Evolutionary conservation across 108 stramenopile genomes (phyloP).

Genomic region (Skeletonema menzelii): DNA sequence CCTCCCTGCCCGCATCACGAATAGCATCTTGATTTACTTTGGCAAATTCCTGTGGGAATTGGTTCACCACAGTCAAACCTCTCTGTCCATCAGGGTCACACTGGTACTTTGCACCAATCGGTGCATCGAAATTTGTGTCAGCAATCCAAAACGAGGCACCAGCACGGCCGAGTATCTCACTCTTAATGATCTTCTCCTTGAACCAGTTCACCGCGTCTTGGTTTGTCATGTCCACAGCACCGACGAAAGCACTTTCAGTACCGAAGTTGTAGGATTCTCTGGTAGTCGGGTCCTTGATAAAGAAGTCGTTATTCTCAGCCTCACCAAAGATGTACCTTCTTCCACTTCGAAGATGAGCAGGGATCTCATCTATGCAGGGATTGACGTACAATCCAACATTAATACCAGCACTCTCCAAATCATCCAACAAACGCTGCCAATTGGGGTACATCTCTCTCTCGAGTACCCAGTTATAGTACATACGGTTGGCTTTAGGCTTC

Average conservation of each 20-base stretch:
- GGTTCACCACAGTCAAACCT: constrained; percentile 37
- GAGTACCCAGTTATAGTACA: constrained; percentile 57
- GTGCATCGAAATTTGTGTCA: constrained; percentile 47
- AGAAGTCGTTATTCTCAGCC: constrained; percentile 23
- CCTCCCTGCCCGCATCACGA: constrained; percentile 44
- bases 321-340: constrained; percentile 49
- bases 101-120: constrained; percentile 34
- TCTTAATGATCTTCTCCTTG: constrained; percentile 28
- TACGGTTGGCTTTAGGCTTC: constrained; percentile 13
- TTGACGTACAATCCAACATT: constrained; percentile 46
- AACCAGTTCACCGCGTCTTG: constrained; percentile 34
- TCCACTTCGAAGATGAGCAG: constrained; percentile 38
- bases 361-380: constrained; percentile 51
- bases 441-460: constrained; percentile 43
- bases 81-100: constrained; percentile 3
- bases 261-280: background rate
- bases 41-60: constrained; percentile 52
- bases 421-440: constrained; percentile 35
- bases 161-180: constrained; percentile 29
- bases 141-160: constrained; percentile 57
- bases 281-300: constrained; percentile 25
- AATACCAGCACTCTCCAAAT: constrained; percentile 31
- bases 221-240: constrained; percentile 44
- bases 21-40: constrained; percentile 48
- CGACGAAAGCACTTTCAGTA: constrained; percentile 6